Percentiles rank a stretch among this genome's conserved stretches.
Evolutionary conservation across 2,329 filamentous ascomycete species (phyloP).

Genomic region (Aureobasidium uvarum): DNA sequence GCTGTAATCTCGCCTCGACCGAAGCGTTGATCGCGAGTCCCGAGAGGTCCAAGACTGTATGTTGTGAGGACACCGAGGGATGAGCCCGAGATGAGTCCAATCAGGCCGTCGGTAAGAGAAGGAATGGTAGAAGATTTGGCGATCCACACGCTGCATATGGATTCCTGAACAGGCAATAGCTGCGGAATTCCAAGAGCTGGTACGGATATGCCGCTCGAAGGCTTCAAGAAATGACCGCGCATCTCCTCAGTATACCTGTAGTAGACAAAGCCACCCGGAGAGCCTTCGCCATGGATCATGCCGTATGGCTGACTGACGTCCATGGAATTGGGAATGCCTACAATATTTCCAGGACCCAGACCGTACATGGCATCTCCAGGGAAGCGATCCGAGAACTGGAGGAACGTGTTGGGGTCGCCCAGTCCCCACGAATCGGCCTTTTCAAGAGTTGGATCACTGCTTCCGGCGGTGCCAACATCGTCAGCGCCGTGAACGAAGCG

Average conservation of each 20-base stretch:
- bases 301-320: conserved; percentile 85
- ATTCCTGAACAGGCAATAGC: conserved; percentile 66
- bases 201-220: conserved; percentile 59
- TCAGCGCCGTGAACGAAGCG: conserved; percentile 80
- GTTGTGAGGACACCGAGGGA: conserved; percentile 78
- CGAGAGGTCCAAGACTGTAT: conserved; percentile 61
- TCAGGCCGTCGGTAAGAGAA: conserved; percentile 68
- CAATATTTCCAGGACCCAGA: conserved; percentile 69
- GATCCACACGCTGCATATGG: conserved; percentile 81
- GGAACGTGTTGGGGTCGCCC: conserved; percentile 69
- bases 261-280: conserved; percentile 76
- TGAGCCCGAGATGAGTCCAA: conserved; percentile 81
- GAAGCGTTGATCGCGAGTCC: conserved; percentile 58
- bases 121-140: conserved; percentile 76
- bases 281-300: conserved; percentile 80
- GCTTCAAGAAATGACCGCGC: conserved; percentile 70
- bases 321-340: conserved; percentile 81
- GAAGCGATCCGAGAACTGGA: conserved; percentile 75
- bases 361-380: conserved; percentile 74
- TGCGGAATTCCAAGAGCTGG: conserved; percentile 73
- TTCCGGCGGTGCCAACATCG: conserved; percentile 72
- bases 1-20: conserved; percentile 76
- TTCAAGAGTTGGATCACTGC: conserved; percentile 73
- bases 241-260: conserved; percentile 73
- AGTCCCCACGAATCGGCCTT: conserved; percentile 81